phyloP scores from a whole-genome alignment of 2,329 filamentous ascomycete species.

The Trichoderma lentiforme region DNA sequence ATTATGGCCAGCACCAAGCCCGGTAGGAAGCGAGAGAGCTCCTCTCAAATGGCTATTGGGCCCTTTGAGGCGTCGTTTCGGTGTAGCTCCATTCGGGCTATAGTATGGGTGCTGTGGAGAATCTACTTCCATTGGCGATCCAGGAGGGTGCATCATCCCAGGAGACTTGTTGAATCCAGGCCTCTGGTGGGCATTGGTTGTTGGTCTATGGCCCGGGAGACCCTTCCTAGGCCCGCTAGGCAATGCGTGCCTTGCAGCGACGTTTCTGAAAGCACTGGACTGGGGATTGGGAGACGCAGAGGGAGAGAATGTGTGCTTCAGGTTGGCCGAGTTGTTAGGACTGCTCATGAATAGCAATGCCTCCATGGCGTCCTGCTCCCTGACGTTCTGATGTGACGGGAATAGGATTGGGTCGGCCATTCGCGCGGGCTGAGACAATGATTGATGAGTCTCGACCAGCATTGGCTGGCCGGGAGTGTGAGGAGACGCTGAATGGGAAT shows the following conservation, averaged over 20 bases:
- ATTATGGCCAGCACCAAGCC: conserved; percentile 42
- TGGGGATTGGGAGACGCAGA: conserved; percentile 36
- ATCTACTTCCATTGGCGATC: conserved; percentile 48
- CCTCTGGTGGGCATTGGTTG: conserved; percentile 39
- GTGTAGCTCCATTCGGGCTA: conserved; percentile 35
- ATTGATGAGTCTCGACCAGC: conserved; percentile 26
- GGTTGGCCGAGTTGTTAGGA: conserved; percentile 65
- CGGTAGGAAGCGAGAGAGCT: conserved; percentile 48
- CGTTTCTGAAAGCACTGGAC: conserved; percentile 18
- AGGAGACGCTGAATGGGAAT: conserved; percentile 47
- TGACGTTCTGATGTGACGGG: conserved; percentile 61
- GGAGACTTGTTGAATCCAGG: conserved; percentile 49
- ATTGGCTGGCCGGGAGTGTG: conserved; percentile 41
- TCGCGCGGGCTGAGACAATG: conserved; percentile 29
- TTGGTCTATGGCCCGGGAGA: conserved; percentile 47
- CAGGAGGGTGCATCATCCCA: conserved; percentile 31
- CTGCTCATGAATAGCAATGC: conserved; percentile 79
- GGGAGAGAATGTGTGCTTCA: conserved; percentile 54
- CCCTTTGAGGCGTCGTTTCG: conserved; percentile 44
- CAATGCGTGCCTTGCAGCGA: conserved; percentile 35
- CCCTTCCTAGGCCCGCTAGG: conserved; percentile 51
- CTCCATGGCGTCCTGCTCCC: conserved; percentile 79
- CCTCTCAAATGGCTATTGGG: conserved; percentile 35
- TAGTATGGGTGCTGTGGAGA: conserved; percentile 32
- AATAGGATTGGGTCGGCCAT: conserved; percentile 55